A percentile compares a stretch with the other conserved stretches of the same genome.
phyloP scores from a whole-genome alignment of 208 protist species.

The Crithidia bombi region DNA sequence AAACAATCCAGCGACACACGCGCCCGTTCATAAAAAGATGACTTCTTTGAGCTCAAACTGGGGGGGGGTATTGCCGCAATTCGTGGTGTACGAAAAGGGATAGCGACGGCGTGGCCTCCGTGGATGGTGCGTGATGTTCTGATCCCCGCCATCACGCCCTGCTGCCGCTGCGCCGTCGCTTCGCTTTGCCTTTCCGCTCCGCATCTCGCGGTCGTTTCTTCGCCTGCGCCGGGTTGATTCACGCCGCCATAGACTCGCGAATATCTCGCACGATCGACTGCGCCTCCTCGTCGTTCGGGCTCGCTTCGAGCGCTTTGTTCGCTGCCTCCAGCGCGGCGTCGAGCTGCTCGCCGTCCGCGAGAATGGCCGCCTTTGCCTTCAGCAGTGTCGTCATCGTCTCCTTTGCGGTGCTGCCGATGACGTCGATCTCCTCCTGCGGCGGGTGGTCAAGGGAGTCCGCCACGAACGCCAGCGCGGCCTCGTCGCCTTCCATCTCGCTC shows the following conservation, averaged over 20 bases:
- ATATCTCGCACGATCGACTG: slow-evolving; percentile 67
- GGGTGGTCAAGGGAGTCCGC: slow-evolving; percentile 68
- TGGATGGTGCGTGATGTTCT: no score
- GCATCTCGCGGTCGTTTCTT: neutral
- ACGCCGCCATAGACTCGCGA: slow-evolving; percentile 39
- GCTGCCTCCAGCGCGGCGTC: slow-evolving; percentile 68
- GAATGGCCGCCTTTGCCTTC: slow-evolving; percentile 90
- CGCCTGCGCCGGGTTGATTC: neutral
- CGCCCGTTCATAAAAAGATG: no score
- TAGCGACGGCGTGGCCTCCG: no score
- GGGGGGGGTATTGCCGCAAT: no score
- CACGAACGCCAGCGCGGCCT: slow-evolving; percentile 72
- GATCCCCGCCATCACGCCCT: no score
- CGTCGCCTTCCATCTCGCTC: slow-evolving; percentile 78
- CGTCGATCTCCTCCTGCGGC: slow-evolving; percentile 86
- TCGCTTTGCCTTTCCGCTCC: slow-evolving; percentile 5
- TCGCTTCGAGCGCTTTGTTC: slow-evolving; percentile 57
- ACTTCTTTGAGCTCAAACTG: neutral
- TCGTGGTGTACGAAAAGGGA: neutral
- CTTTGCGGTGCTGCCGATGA: slow-evolving; percentile 44
- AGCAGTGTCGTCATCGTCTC: slow-evolving; percentile 68
- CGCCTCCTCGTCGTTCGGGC: slow-evolving; percentile 78
- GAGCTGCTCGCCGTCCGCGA: slow-evolving; percentile 79
- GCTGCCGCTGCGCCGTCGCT: neutral
- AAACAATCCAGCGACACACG: no score